Conservation (phyloP, 768 basidiomycete species). For the Kwoniella sp. region DNA sequence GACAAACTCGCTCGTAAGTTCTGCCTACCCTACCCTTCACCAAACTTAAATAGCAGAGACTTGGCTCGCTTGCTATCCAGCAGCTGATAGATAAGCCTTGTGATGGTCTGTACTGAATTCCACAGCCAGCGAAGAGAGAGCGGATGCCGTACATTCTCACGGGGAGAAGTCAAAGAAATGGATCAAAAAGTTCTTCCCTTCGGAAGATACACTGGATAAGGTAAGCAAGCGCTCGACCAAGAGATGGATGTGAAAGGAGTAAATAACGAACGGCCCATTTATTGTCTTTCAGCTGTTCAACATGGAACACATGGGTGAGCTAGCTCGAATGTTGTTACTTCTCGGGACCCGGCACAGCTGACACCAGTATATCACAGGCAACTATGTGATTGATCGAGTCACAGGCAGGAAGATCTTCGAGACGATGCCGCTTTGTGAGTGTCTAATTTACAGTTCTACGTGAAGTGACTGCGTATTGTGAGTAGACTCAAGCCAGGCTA, state of each 20-base stretch:
- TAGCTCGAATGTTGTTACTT: too few relatives aligned
- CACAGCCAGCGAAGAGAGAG: constrained; percentile 34
- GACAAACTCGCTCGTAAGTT: constrained; percentile 36
- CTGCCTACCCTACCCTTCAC: not conserved
- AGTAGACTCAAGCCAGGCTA: not conserved
- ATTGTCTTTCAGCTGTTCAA: constrained; percentile 46
- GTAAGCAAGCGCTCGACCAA: constrained; percentile 36
- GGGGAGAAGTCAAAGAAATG: constrained; percentile 37
- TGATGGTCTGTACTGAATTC: too few relatives aligned
- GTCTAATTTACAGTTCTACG: constrained; percentile 42
- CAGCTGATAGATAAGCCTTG: too few relatives aligned
- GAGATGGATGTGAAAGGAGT: too few relatives aligned
- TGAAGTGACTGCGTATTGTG: too few relatives aligned
- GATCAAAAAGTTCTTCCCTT: constrained; percentile 47
- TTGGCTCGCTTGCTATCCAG: too few relatives aligned
- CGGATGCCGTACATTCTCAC: constrained; percentile 44
- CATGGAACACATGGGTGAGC: constrained; percentile 54
- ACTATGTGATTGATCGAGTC: constrained; percentile 55
- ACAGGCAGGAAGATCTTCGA: constrained; percentile 65
- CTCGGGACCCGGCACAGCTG: not conserved
- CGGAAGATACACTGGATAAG: constrained; percentile 49
- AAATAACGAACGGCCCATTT: constrained; percentile 3
- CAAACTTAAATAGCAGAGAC: too few relatives aligned
- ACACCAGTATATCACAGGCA: constrained; percentile 35
- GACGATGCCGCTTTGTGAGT: constrained; percentile 67